Evolutionary conservation across 2,329 filamentous ascomycete species (phyloP).

Genomic region (Domatiomyces catenatus): DNA sequence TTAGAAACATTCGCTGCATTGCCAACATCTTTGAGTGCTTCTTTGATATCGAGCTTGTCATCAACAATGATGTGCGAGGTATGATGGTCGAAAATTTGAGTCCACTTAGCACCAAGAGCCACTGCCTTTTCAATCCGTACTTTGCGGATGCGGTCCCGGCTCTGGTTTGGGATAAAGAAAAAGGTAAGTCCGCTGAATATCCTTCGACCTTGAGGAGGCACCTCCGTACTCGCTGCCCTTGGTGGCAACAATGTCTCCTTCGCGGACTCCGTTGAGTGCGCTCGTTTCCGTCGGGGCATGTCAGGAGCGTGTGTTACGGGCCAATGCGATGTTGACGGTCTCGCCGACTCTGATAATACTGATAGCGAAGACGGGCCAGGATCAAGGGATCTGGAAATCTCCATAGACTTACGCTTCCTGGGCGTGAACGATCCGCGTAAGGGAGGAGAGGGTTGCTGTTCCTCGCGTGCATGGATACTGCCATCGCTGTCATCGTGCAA

Average conservation of each 20-base stretch:
- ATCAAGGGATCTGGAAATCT: neutral
- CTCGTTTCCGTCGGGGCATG: slow-evolving; percentile 29
- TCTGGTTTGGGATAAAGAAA: slow-evolving; percentile 70
- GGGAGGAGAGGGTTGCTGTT: neutral
- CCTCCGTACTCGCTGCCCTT: slow-evolving; percentile 7
- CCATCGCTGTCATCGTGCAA: slow-evolving; percentile 16
- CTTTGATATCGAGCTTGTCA: slow-evolving; percentile 26
- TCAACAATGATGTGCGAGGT: slow-evolving; percentile 51
- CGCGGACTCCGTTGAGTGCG: slow-evolving; percentile 3
- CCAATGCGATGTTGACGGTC: neutral
- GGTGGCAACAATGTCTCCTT: slow-evolving; percentile 11
- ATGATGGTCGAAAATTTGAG: slow-evolving; percentile 34
- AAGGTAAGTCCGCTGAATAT: slow-evolving; percentile 49
- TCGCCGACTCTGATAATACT: neutral
- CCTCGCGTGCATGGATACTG: neutral
- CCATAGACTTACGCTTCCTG: neutral
- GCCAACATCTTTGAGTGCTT: slow-evolving; percentile 5
- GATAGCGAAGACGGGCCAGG: neutral
- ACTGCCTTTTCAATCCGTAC: slow-evolving; percentile 59
- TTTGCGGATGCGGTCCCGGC: slow-evolving; percentile 50
- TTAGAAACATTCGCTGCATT: neutral
- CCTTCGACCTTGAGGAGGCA: slow-evolving; percentile 37
- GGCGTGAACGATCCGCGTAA: neutral
- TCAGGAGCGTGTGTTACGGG: neutral
- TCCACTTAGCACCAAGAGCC: slow-evolving; percentile 62